Evolutionary conservation across 768 basidiomycete species (phyloP), one percentile per base, ranked within the genome.

Genomic region (Amanita polypyramis): DNA sequence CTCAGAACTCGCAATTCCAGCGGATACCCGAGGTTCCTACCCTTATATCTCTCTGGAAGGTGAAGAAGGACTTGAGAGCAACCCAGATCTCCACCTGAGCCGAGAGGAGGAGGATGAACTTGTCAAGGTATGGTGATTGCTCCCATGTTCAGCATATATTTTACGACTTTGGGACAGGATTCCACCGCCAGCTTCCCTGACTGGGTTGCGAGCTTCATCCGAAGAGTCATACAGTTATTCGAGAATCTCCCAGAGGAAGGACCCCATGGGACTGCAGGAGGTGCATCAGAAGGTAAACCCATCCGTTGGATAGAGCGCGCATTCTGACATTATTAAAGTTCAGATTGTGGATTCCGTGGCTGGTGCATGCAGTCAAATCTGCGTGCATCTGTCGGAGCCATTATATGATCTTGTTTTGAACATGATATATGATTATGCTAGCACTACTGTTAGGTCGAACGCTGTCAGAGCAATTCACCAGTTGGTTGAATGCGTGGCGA

Each of bases 191-290:
- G 74, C 30, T 87, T 91, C 57, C 77, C 85, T 0, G 84, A 85
- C 55, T 91, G 90, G 90, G 72, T 92, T 5, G 72, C 82, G n/a
- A 80, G 72, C 53, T 88, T 92, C 62, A 72, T 93, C 48, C 77
- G 81, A 4, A 69, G 85, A 39, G 83, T 92, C 8, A 80, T 93
- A 29, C 75, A 83, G 47, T 66, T 93, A 4, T 76, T 92, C 51
- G 85, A 89, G 61, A 91, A 90, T 57, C 69, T 94, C 15, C 89
- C 91, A 0, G 89, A 92, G 50, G 89, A 92, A 62, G 80, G 85
- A 43, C 62, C 74, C 45, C 71, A 77, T 55, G 77, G 78, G 5
- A 68, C 74, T 14, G 76, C 79, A 6, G 80, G 79, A 12, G 79
- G 79, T 44, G 65, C 79, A 51, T 74, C 74, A 27, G 79, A 89